Base-by-base conservation (phyloP, 2,329 filamentous ascomycete species). In the Colletotrichum cuscutae region DNA sequence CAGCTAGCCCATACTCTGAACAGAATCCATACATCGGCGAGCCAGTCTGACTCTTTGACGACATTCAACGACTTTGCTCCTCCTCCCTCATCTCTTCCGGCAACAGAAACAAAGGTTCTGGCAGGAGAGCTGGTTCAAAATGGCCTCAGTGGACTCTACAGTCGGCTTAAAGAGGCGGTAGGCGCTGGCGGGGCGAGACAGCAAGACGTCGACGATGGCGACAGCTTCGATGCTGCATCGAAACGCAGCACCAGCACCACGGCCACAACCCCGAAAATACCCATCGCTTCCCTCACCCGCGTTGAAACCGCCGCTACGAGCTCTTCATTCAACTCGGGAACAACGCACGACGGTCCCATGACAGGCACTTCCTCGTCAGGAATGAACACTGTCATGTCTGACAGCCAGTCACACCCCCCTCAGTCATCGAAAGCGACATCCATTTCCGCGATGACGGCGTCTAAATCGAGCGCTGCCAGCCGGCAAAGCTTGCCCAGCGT, bases 21-120 rank as follows among this genome's bases (percentile, higher is more conserved):
- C 82, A 92, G 94, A 77, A 98, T 98, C 76, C 96, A 98, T 82
- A 95, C 88, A 63, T 92, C 94, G 6, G 95, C 95, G n/a, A 97
- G 94, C 79, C 93, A 94, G 80, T 94, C 94, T 42, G 93, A 93
- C 75, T 90, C 91, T 42, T 87, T 98, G 60, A 98, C 96, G 2
- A 97, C 95, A 9, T 98, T 98, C 83, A 97, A 97, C 83, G 95
- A 98, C 79, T 95, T 97, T 78, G 94, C 93, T 1, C 89, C 92
- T 0, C 91, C 92, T 1, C 91, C 93, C 0, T 85, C 87, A 2
- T 86, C 89, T 1, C 84, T 89, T 1, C 85, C 88, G 1, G 83
- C 86, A 15, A 82, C 87, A 28, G 95, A 97, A 77, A 90, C 86
- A 71, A 95, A 94, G 80, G 89, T 89, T 9, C 86, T 94, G 49